These are phyloP conservation scores for Funneliformis caledonium DNA, from an alignment of 371 early-diverging fungal genomes.

Conservation along the genomic window DNA sequence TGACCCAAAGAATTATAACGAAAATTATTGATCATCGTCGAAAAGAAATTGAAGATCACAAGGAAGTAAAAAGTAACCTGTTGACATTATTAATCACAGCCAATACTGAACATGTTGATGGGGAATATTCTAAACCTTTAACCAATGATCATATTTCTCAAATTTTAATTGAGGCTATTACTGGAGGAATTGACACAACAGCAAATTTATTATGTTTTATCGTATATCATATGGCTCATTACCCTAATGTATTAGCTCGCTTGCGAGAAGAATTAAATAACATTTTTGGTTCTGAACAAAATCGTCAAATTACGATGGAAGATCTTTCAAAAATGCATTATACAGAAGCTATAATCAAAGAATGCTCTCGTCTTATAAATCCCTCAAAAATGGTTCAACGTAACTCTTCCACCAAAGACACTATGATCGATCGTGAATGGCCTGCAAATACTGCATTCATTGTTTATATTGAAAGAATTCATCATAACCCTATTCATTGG, in stretches of 20 bases:
- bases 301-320: neutral
- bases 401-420: neutral
- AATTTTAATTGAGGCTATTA: slow-evolving; percentile 13
- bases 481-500: neutral
- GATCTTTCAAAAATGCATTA: slow-evolving; percentile 13
- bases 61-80: neutral
- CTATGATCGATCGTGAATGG: slow-evolving; percentile 2
- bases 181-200: slow-evolving; percentile 25
- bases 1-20: too few relatives aligned
- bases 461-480: neutral
- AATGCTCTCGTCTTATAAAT: neutral
- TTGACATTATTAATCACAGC: slow-evolving; percentile 14
- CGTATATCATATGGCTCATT: neutral
- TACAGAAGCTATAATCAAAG: slow-evolving; percentile 12
- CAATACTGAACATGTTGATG: neutral
- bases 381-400: neutral
- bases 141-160: slow-evolving; percentile 21
- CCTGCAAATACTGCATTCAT: neutral
- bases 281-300: neutral
- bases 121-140: neutral
- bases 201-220: slow-evolving; percentile 24
- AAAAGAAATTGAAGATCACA: slow-evolving; percentile 25
- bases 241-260: neutral
- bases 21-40: slow-evolving; percentile 2
- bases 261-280: neutral